Evolutionary conservation across 495 filamentous ascomycete genomes (phyloP).

Genomic region (Rusavskia elegans): DNA sequence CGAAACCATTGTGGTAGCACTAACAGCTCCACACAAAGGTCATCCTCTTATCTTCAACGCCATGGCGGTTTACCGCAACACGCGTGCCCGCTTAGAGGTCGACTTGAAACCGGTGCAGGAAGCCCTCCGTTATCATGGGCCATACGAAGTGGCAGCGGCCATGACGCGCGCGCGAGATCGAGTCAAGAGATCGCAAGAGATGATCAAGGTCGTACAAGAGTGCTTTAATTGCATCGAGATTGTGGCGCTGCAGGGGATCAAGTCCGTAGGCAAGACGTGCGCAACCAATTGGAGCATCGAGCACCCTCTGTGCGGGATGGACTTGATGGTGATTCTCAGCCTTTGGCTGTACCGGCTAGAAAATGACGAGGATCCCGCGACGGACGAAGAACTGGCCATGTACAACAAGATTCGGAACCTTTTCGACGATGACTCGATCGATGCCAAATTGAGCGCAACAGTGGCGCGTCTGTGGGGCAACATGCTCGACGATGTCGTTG

Average conservation of each 20-base stretch:
- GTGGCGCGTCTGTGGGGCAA: constrained; percentile 93
- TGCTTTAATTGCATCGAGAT: constrained; percentile 98
- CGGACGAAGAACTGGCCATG: constrained; percentile 80
- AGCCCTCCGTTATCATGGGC: constrained; percentile 89
- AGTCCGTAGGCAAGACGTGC: constrained; percentile 93
- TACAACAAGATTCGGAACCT: constrained; percentile 89
- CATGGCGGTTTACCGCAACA: constrained; percentile 93
- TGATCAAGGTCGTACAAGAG: constrained; percentile 96
- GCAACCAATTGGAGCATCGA: constrained; percentile 99
- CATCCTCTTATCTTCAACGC: constrained; percentile 98
- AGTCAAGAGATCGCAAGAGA: constrained; percentile 87
- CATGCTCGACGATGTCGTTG: constrained; percentile 96
- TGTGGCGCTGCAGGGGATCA: constrained; percentile 82
- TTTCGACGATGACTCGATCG: constrained; percentile 78
- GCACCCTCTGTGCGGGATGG: constrained; percentile 90
- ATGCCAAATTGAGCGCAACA: constrained; percentile 77
- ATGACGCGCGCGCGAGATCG: constrained; percentile 89
- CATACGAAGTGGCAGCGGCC: constrained; percentile 87
- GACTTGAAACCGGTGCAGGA: constrained; percentile 93
- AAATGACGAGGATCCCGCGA: constrained; percentile 92
- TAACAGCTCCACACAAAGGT: constrained; percentile 93
- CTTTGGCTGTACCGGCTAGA: constrained; percentile 97
- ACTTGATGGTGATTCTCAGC: constrained; percentile 97
- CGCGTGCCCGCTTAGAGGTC: constrained; percentile 80
- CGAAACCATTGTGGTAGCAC: constrained; percentile 75